Evolutionary conservation across 306 rosid genomes (phyloP).

Genomic region (Benincasa hispida): DNA sequence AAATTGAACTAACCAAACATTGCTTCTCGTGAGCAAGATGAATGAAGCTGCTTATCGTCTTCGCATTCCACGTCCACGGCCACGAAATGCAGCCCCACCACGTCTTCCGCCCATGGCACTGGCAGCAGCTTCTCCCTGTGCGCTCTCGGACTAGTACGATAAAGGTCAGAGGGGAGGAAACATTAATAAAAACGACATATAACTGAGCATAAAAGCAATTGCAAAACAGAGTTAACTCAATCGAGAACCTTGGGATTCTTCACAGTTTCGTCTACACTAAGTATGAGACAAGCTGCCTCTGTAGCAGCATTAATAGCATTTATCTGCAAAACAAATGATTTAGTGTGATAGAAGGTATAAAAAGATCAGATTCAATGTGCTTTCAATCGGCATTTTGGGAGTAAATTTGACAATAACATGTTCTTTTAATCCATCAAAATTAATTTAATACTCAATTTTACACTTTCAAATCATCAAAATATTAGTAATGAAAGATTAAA

Average conservation of each 20-base stretch:
- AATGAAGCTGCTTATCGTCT: constrained; percentile 32
- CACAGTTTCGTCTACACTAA: constrained; percentile 93
- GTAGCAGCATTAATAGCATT: constrained; percentile 98
- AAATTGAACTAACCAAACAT: background rate
- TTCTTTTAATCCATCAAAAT: no score
- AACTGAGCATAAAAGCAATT: background rate
- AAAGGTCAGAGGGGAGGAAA: constrained; percentile 5
- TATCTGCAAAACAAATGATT: constrained; percentile 38
- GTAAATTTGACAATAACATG: no score
- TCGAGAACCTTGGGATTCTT: constrained; percentile 81
- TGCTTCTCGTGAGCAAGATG: background rate
- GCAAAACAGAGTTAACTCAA: background rate
- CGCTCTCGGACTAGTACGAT: constrained; percentile 82
- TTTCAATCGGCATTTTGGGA: no score
- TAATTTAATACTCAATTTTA: no score
- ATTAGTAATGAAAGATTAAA: no score
- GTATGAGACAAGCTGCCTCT: constrained; percentile 87
- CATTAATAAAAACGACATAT: background rate
- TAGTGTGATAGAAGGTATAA: background rate
- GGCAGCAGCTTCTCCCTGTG: constrained; percentile 98
- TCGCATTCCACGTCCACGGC: constrained; percentile 93
- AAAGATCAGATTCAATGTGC: background rate
- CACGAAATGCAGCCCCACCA: constrained; percentile 66
- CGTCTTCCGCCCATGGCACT: constrained; percentile 98
- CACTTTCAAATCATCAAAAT: no score